A percentile compares a stretch with the other conserved stretches of the same genome.
phyloP scores from a whole-genome alignment of 345 rosid species.

The Arabis hirsuta region DNA sequence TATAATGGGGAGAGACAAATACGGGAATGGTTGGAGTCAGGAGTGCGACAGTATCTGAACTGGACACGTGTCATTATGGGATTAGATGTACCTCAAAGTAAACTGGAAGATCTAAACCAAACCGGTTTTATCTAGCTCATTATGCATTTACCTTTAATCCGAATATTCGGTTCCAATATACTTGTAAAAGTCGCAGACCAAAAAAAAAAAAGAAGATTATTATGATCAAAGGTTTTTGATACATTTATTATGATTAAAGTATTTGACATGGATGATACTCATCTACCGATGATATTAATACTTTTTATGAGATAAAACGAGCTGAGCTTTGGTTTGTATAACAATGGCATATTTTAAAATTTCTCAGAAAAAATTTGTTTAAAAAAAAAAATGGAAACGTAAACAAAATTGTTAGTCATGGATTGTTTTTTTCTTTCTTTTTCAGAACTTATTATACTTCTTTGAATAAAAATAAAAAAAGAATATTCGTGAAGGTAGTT shows the following conservation, averaged over 20 bases:
- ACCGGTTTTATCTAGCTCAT: background rate
- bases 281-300: background rate
- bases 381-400: too few relatives aligned
- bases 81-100: constrained; percentile 18
- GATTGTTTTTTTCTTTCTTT: too few relatives aligned
- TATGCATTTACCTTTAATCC: constrained; percentile 15
- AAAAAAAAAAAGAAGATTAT: too few relatives aligned
- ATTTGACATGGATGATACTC: background rate
- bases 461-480: background rate
- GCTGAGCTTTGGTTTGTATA: constrained; percentile 3
- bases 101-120: constrained; percentile 1
- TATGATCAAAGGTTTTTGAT: too few relatives aligned
- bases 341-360: background rate
- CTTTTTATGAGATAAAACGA: background rate
- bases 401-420: too few relatives aligned
- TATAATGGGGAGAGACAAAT: background rate
- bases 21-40: too few relatives aligned
- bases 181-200: background rate
- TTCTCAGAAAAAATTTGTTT: too few relatives aligned
- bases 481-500: constrained; percentile 11
- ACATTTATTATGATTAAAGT: too few relatives aligned
- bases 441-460: too few relatives aligned
- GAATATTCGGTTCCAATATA: constrained; percentile 26
- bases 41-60: background rate
- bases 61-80: constrained; percentile 7